Conservation (phyloP, 306 rosid species). For the Neltuma alba region DNA sequence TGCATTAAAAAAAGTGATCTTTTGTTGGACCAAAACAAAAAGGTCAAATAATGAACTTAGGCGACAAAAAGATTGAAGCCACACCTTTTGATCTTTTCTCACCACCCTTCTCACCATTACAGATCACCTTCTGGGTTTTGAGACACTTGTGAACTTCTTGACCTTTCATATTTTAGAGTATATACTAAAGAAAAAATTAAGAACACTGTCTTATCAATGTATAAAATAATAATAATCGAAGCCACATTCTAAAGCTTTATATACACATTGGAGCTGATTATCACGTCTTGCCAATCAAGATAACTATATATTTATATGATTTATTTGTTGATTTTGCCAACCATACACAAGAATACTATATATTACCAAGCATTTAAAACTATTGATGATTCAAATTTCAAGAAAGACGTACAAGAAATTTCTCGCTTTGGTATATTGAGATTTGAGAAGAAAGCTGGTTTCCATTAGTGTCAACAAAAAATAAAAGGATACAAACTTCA, state of each 20-base stretch:
- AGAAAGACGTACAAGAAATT: constrained; percentile 1
- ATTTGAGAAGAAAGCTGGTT: constrained; percentile 5
- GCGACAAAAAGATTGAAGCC: neutral
- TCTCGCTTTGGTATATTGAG: neutral
- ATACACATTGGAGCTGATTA: neutral
- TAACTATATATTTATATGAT: neutral
- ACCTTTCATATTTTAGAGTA: neutral
- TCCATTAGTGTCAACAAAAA: neutral
- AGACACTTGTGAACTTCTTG: neutral
- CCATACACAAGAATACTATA: neutral
- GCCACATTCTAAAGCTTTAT: neutral
- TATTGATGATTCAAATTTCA: neutral
- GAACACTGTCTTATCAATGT: too few relatives aligned
- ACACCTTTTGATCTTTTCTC: constrained; percentile 1
- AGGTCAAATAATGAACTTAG: constrained; percentile 15
- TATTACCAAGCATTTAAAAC: neutral
- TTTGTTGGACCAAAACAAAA: constrained; percentile 12
- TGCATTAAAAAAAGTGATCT: neutral
- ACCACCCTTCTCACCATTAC: too few relatives aligned
- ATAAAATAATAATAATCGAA: too few relatives aligned
- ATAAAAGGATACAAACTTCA: constrained; percentile 22
- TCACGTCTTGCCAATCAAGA: too few relatives aligned
- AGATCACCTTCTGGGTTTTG: neutral
- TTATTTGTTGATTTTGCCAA: neutral
- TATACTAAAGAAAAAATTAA: too few relatives aligned